Base-by-base conservation (phyloP, 495 filamentous ascomycete species). In the Podospora appendiculata region DNA sequence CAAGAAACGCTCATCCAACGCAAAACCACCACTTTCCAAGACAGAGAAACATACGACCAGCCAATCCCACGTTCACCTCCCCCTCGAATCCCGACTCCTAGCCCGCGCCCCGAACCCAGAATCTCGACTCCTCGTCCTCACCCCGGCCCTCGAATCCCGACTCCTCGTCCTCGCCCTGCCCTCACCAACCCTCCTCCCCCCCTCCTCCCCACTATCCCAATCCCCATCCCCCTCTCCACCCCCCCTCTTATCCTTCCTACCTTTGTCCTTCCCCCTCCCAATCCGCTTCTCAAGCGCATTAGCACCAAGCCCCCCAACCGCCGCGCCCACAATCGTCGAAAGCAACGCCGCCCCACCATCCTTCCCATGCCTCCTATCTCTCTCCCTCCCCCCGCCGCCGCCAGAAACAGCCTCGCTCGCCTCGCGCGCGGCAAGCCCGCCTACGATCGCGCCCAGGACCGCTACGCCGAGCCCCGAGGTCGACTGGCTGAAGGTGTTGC, bases 231-330 rank as follows among this genome's bases (percentile, higher is more conserved):
- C 10, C 36, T 7, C 7, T 8, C 36, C 36, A 2, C 36, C 8
- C 36, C 13, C 7, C 10, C 36, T 7, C 25, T 25, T 25, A 3
- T 38, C 36, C 36, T 13, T 38, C 36, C 36, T 7, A 38, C 6
- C 62, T 50, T 57, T 65, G 36, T 55, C 50, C 48, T 70, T 68
- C 68, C 65, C 40, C 61, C 45, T 64, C 56, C 52, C 65, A 32
- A 75, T 41, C 49, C 62, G 53, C 59, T 68, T 69, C 67, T 73
- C 72, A 41, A 76, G 59, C 11, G 70, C 72, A 53, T 76, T 76
- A 16, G 71, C 72, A 1, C 71, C 70, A 35, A 76, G 50, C 50
- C 71, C 73, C 6, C 71, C 73, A 7, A 75, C 67, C 25, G 70
- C 70, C 4, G 72, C 73, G 7, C 73, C 73, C 1, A 75, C 64